Evolutionary conservation across 345 rosid species (phyloP), one percentile per base, ranked within the genome.

Genomic region (Gossypium thurberi): DNA sequence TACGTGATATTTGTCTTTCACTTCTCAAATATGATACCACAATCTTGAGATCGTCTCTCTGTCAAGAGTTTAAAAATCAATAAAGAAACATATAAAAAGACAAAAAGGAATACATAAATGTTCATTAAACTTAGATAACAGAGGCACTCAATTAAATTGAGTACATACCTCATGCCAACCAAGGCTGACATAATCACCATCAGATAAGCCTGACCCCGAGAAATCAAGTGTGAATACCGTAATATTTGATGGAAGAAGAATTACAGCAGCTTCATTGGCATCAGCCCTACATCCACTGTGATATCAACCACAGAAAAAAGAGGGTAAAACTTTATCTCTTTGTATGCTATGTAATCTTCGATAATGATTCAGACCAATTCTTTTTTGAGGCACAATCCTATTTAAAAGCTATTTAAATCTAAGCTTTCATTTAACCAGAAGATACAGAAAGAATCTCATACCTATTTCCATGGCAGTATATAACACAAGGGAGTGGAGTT

Each of bases 391-490:
- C 14, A 71, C 10, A 47, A 57, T 43, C 43, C 52, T 17, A 8
- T 46, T 23, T 23, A 58, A 61, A 53, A 21, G 40, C 65, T 58
- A 63, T 37, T 62, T 63, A 26, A 53, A 71, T 13, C 55, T 12
- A 70, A 18, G 65, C 50, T 25, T 47, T 60, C 33, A 59, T 9
- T 58, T 43, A 70, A 55, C 73, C 66, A 68, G 68, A 70, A 50
- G 51, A 61, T 53, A 33, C 42, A 18, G 23, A n/a, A 26, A 57
- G 23, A 33, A 66, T 28, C 17, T 28, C 55, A 37, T 81, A 90
- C 98, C 99, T 92, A 84, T 95, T 95, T 59, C 99, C 99, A 78
- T 92, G 99, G 80, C 98, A 95, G 82, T 95, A 95, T 75, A 95
- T 87, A 50, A 95, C 98, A 82, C 98, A 95, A 12, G 99, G 98